Base-by-base conservation (phyloP, 345 rosid genomes). In the Fremontodendron californicum region DNA sequence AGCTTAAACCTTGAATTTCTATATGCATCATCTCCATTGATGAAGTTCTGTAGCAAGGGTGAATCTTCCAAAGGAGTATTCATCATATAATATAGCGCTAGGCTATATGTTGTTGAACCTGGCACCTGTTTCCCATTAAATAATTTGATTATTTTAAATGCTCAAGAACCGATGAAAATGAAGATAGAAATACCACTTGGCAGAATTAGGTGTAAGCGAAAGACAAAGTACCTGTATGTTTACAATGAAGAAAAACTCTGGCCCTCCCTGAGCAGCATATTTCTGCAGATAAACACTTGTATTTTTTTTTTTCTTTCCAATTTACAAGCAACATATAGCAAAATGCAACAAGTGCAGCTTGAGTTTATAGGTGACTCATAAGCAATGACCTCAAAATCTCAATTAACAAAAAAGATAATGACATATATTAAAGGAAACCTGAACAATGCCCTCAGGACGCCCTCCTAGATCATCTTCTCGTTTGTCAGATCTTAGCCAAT, bases 1-100 rank as follows among this genome's bases (percentile, higher is more conserved):
- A 94, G 97, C 91, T 94, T 94, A 88, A 94, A 94, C 85, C 98
- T 89, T 60, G 98, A 94, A 81, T 94, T 94, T 85, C 98, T 90
- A 81, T 84, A 88, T 29, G 98, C 86, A 73, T 94, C 91, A 75
- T 94, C 98, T 31, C 97, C 95, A 46, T 88, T 87, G 68, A 94
- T 77, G 87, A 94, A 94, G 81, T 90, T 87, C 72, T 88, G 84
- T 27, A 94, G 85, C 87, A 94, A 84, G 18, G 97, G 95, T 79
- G 92, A 78, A 78, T 90, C 93, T 89, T 90, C 88, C 70, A 93
- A 70, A 62, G 95, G 93, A 77, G 92, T 85, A 77, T 78, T 89
- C 97, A 91, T 91, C 98, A 93, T 91, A 84, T 88, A 94, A 75
- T 93, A 93, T 27, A 94, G 86, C 16, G 93, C 98, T 72, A 94